Evolutionary conservation across 2,329 filamentous ascomycete species (phyloP).

Genomic region (Pseudogymnoascus sp.): DNA sequence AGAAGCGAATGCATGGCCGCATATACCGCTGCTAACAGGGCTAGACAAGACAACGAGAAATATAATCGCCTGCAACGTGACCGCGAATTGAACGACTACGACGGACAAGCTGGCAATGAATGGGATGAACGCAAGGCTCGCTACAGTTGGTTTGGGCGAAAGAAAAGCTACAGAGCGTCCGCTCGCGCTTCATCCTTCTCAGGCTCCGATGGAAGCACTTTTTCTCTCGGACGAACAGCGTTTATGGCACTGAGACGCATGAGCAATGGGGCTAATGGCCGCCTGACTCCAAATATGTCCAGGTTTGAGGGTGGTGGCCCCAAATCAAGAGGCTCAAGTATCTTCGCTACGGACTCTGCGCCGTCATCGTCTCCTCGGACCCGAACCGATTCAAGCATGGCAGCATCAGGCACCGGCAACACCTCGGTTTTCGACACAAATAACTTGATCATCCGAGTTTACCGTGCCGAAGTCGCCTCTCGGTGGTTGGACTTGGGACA

Average conservation of each 20-base stretch:
- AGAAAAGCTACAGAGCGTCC: constrained; percentile 58
- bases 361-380: constrained; percentile 18
- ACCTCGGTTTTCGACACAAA: constrained; percentile 59
- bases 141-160: constrained; percentile 52
- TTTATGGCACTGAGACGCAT: constrained; percentile 73
- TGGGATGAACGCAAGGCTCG: constrained; percentile 37
- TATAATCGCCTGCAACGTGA: constrained; percentile 65
- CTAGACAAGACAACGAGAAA: constrained; percentile 86
- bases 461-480: constrained; percentile 64
- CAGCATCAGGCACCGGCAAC: constrained; percentile 30
- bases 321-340: constrained; percentile 39
- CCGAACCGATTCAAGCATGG: constrained; percentile 23
- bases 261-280: constrained; percentile 51
- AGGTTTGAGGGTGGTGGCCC: constrained; percentile 17
- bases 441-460: constrained; percentile 80
- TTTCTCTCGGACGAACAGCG: constrained; percentile 64
- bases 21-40: constrained; percentile 79
- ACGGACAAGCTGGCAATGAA: constrained; percentile 38
- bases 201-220: constrained; percentile 67
- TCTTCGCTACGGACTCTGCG: constrained; percentile 47
- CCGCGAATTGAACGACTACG: constrained; percentile 66
- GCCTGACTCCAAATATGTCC: constrained; percentile 34
- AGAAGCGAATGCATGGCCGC: constrained; percentile 72
- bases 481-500: constrained; percentile 92
- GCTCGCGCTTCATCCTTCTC: constrained; percentile 46